phyloP scores from a whole-genome alignment of 2,329 filamentous ascomycete genomes.

The Botryotinia calthae region DNA sequence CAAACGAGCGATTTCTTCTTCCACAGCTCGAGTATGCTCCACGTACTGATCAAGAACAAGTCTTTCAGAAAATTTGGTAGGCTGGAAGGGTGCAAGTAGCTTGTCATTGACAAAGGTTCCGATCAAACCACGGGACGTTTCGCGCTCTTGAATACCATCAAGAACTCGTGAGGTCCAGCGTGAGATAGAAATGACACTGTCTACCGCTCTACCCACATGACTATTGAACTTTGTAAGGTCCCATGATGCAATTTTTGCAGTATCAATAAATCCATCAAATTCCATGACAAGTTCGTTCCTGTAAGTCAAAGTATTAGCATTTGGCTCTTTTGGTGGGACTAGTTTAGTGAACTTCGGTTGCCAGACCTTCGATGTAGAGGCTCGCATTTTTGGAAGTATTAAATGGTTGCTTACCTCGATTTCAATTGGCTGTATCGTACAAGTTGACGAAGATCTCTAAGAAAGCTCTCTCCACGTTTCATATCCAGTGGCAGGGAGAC shows the following conservation, averaged over 20 bases:
- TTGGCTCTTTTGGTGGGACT: background rate
- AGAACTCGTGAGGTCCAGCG: constrained; percentile 64
- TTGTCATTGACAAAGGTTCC: constrained; percentile 45
- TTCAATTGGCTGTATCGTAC: constrained; percentile 69
- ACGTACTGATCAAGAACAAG: constrained; percentile 72
- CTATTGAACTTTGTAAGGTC: constrained; percentile 75
- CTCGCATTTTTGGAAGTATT: background rate
- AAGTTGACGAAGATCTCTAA: constrained; percentile 70
- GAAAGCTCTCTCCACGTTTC: constrained; percentile 71
- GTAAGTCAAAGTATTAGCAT: constrained; percentile 9
- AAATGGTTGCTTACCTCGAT: constrained; percentile 41
- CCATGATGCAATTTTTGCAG: constrained; percentile 60
- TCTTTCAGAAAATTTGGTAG: constrained; percentile 56
- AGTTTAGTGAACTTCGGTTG: background rate
- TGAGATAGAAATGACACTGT: constrained; percentile 72
- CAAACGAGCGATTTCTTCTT: constrained; percentile 64
- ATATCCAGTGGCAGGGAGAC: constrained; percentile 72
- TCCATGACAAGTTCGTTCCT: constrained; percentile 71
- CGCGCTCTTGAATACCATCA: constrained; percentile 36
- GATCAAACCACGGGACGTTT: constrained; percentile 38
- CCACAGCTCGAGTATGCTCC: constrained; percentile 66
- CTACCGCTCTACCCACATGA: constrained; percentile 70
- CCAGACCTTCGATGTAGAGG: background rate
- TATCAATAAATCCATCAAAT: constrained; percentile 73
- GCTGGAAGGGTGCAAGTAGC: constrained; percentile 60